These are phyloP conservation scores for Lyophyllum semitale DNA, from an alignment of 768 basidiomycete species.

Conservation along the genomic window DNA sequence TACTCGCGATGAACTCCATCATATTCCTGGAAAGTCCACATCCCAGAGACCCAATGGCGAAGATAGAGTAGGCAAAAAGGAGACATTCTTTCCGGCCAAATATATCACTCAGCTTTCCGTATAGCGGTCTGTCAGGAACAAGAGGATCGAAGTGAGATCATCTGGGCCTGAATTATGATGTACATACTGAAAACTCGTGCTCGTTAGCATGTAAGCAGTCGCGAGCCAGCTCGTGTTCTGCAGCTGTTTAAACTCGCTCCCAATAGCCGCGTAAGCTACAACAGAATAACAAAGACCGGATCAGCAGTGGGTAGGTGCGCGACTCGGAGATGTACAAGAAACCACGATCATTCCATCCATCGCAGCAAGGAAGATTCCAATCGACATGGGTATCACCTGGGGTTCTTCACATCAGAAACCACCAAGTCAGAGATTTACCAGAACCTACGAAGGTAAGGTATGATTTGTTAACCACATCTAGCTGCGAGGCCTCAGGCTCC, in stretches of 20 bases:
- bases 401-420: neutral
- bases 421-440: too few species aligned
- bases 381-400: slow-evolving; percentile 48
- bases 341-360: slow-evolving; percentile 54
- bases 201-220: slow-evolving; percentile 61
- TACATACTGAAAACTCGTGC: slow-evolving; percentile 61
- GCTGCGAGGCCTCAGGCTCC: slow-evolving; percentile 11
- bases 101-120: slow-evolving; percentile 67
- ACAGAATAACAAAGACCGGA: neutral
- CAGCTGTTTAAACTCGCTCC: slow-evolving; percentile 59
- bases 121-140: slow-evolving; percentile 52
- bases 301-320: neutral
- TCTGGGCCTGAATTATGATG: neutral
- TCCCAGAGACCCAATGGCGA: slow-evolving; percentile 53
- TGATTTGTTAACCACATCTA: slow-evolving; percentile 14
- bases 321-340: slow-evolving; percentile 39
- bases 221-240: slow-evolving; percentile 71
- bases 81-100: slow-evolving; percentile 64
- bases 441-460: slow-evolving; percentile 23
- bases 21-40: slow-evolving; percentile 57
- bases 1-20: slow-evolving; percentile 51
- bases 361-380: slow-evolving; percentile 48
- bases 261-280: slow-evolving; percentile 54
- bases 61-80: slow-evolving; percentile 54
- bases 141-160: neutral